phyloP scores from a whole-genome alignment of 768 basidiomycete genomes.

The Brasilioporus rufonigricans region DNA sequence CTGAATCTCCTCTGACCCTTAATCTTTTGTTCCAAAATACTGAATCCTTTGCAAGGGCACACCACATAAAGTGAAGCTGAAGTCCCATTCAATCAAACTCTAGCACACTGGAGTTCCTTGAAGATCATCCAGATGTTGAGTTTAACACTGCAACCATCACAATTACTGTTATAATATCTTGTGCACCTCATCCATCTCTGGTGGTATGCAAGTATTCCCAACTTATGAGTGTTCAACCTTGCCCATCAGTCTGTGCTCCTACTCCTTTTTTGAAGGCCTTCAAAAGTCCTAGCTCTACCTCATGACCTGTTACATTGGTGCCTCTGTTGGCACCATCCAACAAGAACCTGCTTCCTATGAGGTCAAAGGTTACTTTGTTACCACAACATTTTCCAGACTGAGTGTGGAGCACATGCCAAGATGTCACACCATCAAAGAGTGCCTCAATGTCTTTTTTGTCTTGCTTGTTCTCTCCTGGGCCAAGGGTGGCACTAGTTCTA shows the following conservation, averaged over 20 bases:
- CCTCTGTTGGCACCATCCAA: not conserved
- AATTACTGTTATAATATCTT: constrained; percentile 13
- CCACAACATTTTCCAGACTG: constrained; percentile 7
- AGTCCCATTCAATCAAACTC: no score
- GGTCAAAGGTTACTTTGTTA: constrained; percentile 6
- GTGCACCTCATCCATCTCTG: constrained; percentile 18
- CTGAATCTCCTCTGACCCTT: no score
- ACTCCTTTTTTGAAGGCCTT: not conserved
- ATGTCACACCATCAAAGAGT: constrained; percentile 4
- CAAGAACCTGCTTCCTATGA: not conserved
- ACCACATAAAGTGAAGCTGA: no score
- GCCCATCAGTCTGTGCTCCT: not conserved
- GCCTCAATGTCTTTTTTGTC: constrained; percentile 7
- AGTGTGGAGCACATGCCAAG: not conserved
- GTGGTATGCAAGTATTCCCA: not conserved
- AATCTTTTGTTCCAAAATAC: no score
- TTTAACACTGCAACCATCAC: no score
- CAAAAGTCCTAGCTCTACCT: not conserved
- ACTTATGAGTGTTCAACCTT: not conserved
- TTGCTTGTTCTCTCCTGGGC: not conserved
- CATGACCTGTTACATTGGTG: constrained; percentile 10
- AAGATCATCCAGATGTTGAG: no score
- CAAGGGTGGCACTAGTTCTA: not conserved
- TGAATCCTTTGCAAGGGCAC: no score
- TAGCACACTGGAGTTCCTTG: no score